phyloP scores from a whole-genome alignment of 169 alveolate genomes.

The Cardiosporidium cionae region DNA sequence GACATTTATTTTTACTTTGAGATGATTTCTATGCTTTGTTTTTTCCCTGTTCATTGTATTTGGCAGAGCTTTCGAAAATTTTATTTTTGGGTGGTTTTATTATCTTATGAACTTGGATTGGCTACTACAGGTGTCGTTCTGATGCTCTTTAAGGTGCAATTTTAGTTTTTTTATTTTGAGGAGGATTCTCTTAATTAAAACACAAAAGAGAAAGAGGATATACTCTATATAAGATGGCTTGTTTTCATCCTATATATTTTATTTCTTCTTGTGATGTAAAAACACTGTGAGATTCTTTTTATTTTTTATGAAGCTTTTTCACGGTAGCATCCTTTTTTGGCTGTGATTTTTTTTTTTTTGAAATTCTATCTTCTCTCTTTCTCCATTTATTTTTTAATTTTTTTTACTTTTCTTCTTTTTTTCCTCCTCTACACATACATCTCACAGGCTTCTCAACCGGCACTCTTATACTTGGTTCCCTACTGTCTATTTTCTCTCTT shows the following conservation, averaged over 20 bases:
- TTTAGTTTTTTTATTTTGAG: neutral
- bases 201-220: neutral
- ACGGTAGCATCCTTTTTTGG: neutral
- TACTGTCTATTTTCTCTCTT: conserved; percentile 54
- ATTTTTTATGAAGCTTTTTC: neutral
- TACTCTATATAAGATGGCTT: neutral
- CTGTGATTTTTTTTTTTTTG: neutral
- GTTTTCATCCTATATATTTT: too few relatives aligned
- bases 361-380: neutral
- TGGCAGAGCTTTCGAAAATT: too few relatives aligned
- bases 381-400: neutral
- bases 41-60: too few relatives aligned
- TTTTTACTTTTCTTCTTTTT: neutral
- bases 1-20: too few relatives aligned
- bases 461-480: conserved; percentile 86
- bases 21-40: too few relatives aligned
- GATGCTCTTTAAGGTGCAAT: conserved; percentile 55
- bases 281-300: neutral
- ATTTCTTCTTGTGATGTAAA: too few relatives aligned
- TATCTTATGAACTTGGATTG: conserved; percentile 75
- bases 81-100: conserved; percentile 58
- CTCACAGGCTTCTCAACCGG: conserved; percentile 78
- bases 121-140: conserved; percentile 70
- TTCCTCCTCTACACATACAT: neutral
- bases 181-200: too few relatives aligned